These are phyloP conservation scores for Prinsepia uniflora DNA, from an alignment of 306 rosid species.

Conservation along the genomic window DNA sequence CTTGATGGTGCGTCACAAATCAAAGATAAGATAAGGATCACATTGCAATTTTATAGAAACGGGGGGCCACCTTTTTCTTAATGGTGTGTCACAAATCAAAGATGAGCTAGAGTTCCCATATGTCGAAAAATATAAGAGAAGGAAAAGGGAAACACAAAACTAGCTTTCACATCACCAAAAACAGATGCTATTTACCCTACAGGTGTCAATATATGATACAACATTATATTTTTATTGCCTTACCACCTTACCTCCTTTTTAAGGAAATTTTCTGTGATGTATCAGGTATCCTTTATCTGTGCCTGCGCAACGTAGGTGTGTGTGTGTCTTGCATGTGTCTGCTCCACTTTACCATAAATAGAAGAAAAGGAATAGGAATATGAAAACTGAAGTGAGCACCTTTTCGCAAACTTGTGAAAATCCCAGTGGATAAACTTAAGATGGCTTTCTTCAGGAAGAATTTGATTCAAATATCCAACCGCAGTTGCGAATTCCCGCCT, in stretches of 20 bases:
- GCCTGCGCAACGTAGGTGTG: background rate
- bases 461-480: conserved; percentile 87
- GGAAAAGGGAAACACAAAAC: background rate
- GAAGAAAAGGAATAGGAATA: background rate
- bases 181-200: background rate
- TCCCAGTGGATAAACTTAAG: conserved; percentile 94
- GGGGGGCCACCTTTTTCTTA: background rate
- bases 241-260: background rate
- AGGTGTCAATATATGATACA: background rate
- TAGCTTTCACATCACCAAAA: background rate
- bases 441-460: conserved; percentile 65
- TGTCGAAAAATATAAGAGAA: background rate
- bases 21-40: no score
- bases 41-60: background rate
- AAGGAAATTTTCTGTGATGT: background rate
- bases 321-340: background rate
- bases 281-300: conserved; percentile 4
- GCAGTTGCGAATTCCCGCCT: conserved; percentile 93
- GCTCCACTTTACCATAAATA: background rate
- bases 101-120: background rate
- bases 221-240: background rate
- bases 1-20: no score
- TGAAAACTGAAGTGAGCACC: conserved; percentile 32
- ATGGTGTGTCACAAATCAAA: background rate
- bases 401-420: conserved; percentile 95